Conservation (phyloP, 345 rosid genomes). For the Eucalyptus curtisii region DNA sequence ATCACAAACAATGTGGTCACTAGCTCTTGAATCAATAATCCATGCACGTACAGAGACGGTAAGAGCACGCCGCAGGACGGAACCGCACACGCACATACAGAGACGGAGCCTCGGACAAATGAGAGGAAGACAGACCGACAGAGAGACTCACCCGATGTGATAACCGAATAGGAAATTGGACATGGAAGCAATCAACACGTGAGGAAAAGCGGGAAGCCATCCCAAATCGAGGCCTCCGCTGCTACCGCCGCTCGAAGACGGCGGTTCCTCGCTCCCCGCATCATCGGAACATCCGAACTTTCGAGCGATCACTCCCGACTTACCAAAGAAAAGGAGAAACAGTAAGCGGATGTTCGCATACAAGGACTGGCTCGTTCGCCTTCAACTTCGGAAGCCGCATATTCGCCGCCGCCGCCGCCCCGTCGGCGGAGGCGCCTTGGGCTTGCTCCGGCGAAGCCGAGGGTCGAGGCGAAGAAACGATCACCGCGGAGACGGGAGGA, state of each 20-base stretch:
- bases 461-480: neutral
- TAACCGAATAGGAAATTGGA: constrained; percentile 74
- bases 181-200: constrained; percentile 53
- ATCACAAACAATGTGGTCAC: too few species aligned
- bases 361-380: constrained; percentile 7
- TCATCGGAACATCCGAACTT: neutral
- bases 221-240: constrained; percentile 27
- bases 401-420: constrained; percentile 1
- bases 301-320: neutral
- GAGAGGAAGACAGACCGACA: neutral
- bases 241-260: neutral
- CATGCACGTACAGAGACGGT: too few species aligned
- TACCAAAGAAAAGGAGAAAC: neutral
- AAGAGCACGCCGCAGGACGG: neutral
- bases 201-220: constrained; percentile 71
- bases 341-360: neutral
- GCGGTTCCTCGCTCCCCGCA: constrained; percentile 16
- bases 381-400: constrained; percentile 5
- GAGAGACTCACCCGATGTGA: constrained; percentile 52
- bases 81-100: neutral
- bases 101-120: neutral
- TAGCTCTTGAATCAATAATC: too few species aligned
- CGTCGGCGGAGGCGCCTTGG: neutral
- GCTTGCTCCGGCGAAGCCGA: constrained; percentile 1
- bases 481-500: neutral